These are phyloP conservation scores for Pisolithus tinctorius DNA, from an alignment of 768 basidiomycete species.

Conservation along the genomic window DNA sequence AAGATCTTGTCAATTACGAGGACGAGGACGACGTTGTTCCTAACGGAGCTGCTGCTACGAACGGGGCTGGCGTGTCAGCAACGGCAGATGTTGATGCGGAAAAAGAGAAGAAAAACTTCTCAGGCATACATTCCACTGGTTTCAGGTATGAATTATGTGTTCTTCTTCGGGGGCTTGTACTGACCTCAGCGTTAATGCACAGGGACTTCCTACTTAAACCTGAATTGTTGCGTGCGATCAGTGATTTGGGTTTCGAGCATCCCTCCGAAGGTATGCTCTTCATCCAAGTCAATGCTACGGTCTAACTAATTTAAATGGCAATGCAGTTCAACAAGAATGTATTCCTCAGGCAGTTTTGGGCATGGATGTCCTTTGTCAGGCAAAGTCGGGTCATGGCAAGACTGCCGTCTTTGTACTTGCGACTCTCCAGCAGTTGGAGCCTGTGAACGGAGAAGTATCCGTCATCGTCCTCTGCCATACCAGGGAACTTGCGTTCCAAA, in stretches of 20 bases:
- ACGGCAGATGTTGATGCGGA: constrained; percentile 48
- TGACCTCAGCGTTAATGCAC: constrained; percentile 9
- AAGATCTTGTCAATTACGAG: constrained; percentile 93
- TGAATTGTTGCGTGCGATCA: constrained; percentile 93
- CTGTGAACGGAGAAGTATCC: constrained; percentile 95
- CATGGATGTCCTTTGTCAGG: constrained; percentile 99
- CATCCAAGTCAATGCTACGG: background rate
- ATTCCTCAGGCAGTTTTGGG: constrained; percentile 99
- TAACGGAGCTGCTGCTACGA: constrained; percentile 44
- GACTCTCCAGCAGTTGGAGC: constrained; percentile 96
- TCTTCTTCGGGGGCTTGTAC: background rate
- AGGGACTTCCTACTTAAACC: constrained; percentile 99
- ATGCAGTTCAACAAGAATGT: constrained; percentile 96
- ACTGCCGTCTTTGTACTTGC: constrained; percentile 99
- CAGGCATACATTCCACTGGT: constrained; percentile 99
- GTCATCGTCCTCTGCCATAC: constrained; percentile 99
- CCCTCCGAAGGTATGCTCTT: constrained; percentile 84
- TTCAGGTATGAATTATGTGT: constrained; percentile 64
- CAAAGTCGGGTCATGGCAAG: constrained; percentile 98
- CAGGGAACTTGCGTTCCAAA: constrained; percentile 98
- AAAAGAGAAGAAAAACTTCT: constrained; percentile 96
- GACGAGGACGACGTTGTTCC: constrained; percentile 79
- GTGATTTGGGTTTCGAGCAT: constrained; percentile 99
- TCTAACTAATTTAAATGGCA: constrained; percentile 1
- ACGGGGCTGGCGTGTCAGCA: constrained; percentile 42